Percentiles rank a stretch among this genome's conserved stretches.
Evolutionary conservation across 2,329 filamentous ascomycete genomes (phyloP).

Genomic region (Colletotrichum melonis): DNA sequence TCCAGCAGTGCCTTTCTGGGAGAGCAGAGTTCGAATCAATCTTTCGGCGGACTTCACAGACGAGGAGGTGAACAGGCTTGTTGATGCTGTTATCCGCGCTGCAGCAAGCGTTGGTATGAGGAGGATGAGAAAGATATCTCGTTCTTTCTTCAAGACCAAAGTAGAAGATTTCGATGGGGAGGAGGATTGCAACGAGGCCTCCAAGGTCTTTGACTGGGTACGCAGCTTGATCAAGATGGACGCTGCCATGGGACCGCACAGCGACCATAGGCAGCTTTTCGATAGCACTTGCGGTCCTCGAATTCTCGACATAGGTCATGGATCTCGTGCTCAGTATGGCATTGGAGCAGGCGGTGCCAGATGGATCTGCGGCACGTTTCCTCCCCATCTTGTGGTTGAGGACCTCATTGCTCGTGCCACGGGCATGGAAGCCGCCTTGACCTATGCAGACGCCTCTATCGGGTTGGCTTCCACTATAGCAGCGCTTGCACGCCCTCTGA

Average conservation of each 20-base stretch:
- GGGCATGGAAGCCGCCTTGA: slow-evolving; percentile 22
- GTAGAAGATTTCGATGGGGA: neutral
- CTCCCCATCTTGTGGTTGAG: slow-evolving; percentile 29
- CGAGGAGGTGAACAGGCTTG: slow-evolving; percentile 18
- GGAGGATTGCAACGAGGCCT: neutral
- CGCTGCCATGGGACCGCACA: neutral
- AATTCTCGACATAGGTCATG: slow-evolving; percentile 22
- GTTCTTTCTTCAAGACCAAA: neutral
- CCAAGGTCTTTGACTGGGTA: neutral
- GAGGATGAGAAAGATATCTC: neutral
- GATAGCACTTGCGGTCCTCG: slow-evolving; percentile 9
- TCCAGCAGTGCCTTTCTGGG: slow-evolving; percentile 35
- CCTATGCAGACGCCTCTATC: slow-evolving; percentile 25
- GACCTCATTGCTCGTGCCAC: slow-evolving; percentile 15
- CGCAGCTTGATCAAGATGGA: slow-evolving; percentile 8
- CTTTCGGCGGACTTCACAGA: slow-evolving; percentile 32
- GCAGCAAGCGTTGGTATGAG: neutral
- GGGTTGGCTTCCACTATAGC: slow-evolving; percentile 30
- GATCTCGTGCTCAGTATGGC: slow-evolving; percentile 20
- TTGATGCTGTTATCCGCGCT: slow-evolving; percentile 17
- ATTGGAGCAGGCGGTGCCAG: slow-evolving; percentile 28
- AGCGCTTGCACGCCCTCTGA: neutral
- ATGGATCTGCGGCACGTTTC: slow-evolving; percentile 32
- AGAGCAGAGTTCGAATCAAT: slow-evolving; percentile 35
- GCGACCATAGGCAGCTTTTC: neutral